phyloP scores from a whole-genome alignment of 345 rosid species.

The Lepidium africanum region DNA sequence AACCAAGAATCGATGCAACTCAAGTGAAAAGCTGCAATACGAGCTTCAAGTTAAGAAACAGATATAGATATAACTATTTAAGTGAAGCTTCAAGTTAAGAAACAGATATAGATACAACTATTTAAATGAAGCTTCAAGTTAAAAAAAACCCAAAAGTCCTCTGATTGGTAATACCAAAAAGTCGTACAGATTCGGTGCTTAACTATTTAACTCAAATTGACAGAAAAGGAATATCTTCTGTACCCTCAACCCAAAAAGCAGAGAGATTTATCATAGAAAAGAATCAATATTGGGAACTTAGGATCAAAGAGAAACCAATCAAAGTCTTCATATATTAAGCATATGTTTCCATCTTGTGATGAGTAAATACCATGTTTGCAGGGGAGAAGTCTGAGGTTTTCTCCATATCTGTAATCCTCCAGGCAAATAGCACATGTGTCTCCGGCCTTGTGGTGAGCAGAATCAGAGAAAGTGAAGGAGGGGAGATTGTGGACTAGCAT shows the following conservation, averaged over 20 bases:
- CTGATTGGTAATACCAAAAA: background rate
- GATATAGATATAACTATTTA: background rate
- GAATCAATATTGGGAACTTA: background rate
- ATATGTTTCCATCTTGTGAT: background rate
- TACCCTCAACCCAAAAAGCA: background rate
- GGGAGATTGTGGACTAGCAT: constrained; percentile 51
- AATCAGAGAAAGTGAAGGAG: constrained; percentile 30
- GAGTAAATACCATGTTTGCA: constrained; percentile 54
- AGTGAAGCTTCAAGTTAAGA: background rate
- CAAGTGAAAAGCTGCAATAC: constrained; percentile 60
- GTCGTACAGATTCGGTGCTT: background rate
- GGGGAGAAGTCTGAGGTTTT: constrained; percentile 57
- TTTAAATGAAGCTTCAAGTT: no score
- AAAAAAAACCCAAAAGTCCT: background rate
- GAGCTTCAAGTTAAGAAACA: constrained; percentile 17
- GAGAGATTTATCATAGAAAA: background rate
- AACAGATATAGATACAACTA: background rate
- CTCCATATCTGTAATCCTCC: constrained; percentile 66
- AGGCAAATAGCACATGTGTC: constrained; percentile 74
- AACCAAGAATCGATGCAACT: constrained; percentile 67
- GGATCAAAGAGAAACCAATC: background rate
- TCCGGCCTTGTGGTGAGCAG: constrained; percentile 22
- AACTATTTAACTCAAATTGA: background rate
- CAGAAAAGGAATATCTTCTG: background rate
- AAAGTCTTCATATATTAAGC: background rate